A percentile compares a stretch with the other conserved stretches of the same genome.
Conservation (phyloP, 768 basidiomycete species). For the Pseudohyphozyma bogoriensis region DNA sequence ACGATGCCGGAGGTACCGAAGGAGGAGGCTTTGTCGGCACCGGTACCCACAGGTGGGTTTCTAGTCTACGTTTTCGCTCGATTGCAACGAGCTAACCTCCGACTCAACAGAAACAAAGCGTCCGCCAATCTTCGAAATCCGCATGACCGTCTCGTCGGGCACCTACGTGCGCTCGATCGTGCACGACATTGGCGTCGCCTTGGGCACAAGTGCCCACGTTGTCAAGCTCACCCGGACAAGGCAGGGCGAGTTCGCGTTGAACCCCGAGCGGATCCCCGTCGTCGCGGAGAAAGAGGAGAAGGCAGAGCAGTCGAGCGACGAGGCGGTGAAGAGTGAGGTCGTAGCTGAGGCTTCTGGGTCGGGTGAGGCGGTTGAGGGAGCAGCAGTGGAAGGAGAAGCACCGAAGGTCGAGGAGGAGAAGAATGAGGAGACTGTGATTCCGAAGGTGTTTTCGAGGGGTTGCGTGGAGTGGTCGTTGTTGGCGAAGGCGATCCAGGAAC, state of each 20-base stretch:
- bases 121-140: constrained; percentile 72
- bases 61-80: neutral
- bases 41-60: neutral
- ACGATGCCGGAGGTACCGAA: constrained; percentile 3
- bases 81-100: neutral
- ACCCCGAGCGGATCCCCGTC: neutral
- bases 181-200: constrained; percentile 74
- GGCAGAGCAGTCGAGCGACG: neutral
- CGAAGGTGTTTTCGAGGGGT: constrained; percentile 37
- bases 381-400: constrained; percentile 10
- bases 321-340: neutral
- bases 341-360: constrained; percentile 28
- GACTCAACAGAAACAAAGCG: neutral
- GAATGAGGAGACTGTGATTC: constrained; percentile 43
- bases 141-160: constrained; percentile 89
- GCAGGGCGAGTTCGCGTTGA: constrained; percentile 59
- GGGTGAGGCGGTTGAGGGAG: no score
- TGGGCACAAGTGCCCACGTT: constrained; percentile 86
- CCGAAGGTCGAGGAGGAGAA: constrained; percentile 2
- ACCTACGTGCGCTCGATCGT: constrained; percentile 95
- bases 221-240: constrained; percentile 79
- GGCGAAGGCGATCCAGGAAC: constrained; percentile 48
- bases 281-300: neutral
- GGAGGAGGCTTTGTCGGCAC: neutral
- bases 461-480: constrained; percentile 72